Conservation (phyloP, 2,329 filamentous ascomycete genomes). For the Neonectria faginata region DNA sequence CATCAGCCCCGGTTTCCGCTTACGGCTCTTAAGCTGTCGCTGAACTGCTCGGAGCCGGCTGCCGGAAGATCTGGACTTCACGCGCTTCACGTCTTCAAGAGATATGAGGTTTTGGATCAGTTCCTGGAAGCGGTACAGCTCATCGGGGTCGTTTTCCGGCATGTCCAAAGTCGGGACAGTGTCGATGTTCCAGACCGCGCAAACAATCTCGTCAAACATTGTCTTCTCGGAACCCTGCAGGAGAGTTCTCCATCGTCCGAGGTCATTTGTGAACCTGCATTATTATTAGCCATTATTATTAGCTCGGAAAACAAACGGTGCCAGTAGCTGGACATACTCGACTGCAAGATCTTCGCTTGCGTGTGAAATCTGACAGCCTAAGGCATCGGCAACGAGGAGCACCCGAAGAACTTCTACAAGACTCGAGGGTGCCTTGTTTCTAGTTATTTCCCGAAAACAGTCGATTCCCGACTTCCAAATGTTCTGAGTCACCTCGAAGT, state of each 20-base stretch:
- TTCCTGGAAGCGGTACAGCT: conserved; percentile 36
- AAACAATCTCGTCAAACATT: conserved; percentile 42
- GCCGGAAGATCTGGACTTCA: conserved; percentile 21
- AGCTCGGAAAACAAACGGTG: neutral
- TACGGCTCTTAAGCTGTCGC: conserved; percentile 27
- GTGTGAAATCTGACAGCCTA: conserved; percentile 28
- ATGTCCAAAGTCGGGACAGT: conserved; percentile 1
- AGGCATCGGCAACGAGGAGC: conserved; percentile 40
- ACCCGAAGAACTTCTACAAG: conserved; percentile 31
- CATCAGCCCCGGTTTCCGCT: conserved; percentile 5
- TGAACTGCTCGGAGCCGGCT: conserved; percentile 34
- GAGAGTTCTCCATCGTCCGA: conserved; percentile 43
- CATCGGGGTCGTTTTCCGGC: conserved; percentile 10
- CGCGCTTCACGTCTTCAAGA: conserved; percentile 14
- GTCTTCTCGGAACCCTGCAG: conserved; percentile 30
- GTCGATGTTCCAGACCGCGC: conserved; percentile 38
- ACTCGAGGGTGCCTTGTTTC: conserved; percentile 27
- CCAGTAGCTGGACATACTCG: conserved; percentile 23
- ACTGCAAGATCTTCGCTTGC: conserved; percentile 16
- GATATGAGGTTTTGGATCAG: conserved; percentile 42
- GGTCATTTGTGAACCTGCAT: conserved; percentile 43
- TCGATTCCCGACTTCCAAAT: conserved; percentile 32
- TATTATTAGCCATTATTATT: conserved; percentile 21
- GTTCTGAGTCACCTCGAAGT: conserved; percentile 14
- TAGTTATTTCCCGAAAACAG: conserved; percentile 32